Evolutionary conservation across 768 basidiomycete genomes (phyloP), one percentile per base, ranked within the genome.

Genomic region (Calvatia gigantea): DNA sequence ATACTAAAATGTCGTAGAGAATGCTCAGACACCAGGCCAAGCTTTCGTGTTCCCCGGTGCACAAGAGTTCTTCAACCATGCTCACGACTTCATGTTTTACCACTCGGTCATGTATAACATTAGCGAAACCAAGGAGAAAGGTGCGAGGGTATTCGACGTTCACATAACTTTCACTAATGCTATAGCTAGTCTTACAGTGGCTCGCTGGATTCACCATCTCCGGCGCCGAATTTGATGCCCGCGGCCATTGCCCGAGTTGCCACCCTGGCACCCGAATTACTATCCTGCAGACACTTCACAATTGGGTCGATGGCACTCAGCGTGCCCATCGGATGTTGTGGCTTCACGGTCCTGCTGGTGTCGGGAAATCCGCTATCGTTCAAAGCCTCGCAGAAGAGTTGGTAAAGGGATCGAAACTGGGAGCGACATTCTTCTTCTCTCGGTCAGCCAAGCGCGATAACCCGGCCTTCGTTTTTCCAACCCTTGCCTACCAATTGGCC

Each of bases 401-500:
- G 32, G 17, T 12, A 3, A n/a, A 17, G 17, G 17, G 6, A 15
- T 5, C 8, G 7, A 33, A 7, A 7, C 47, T 49, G 11, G 47
- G 47, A 1, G 47, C 47, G 7, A 35, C 47, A 2, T 23, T 28
- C 6, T 39, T 51, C 23, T 51, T 25, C 21, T 39, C 49, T 15
- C 3, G 37, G 4, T 15, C 43, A 6, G 27, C 23, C 37, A 37
- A 51, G 6, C 23, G 49, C 19, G 27, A 51, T 7, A 39, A 51
- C 3, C 23, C 49, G 1, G 11, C 14, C 2, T 37, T 28, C 9
- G 23, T 39, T 3, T 25, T 51, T 29, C 9, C 35, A 15, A 51
- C 49, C 5, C 23, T 51, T 12, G 49, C 49, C 5, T 51, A 51
- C 14, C 49, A 51, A 27, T n/a, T 51, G 37, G 49, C 49, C 19